Evolutionary conservation across 306 rosid genomes (phyloP), one percentile per base, ranked within the genome.

Genomic region (Lathyrus aphaca): DNA sequence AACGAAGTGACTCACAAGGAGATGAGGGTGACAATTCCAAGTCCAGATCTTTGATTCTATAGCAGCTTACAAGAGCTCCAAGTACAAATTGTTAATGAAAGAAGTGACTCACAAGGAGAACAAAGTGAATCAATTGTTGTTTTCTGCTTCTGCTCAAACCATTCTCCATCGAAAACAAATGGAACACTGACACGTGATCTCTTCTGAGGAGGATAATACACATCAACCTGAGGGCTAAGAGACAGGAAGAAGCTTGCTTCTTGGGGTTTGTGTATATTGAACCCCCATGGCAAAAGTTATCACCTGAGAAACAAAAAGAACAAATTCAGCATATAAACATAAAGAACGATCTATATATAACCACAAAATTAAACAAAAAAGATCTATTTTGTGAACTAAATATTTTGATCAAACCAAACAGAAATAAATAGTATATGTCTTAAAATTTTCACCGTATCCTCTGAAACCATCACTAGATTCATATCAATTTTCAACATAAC

Each of bases 101-200:
- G n/a, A n/a, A n/a, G n/a, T n/a, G n/a, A n/a, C n/a, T n/a, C n/a
- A n/a, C n/a, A n/a, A n/a, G n/a, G n/a, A n/a, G n/a, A n/a, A n/a
- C n/a, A n/a, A n/a, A n/a, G n/a, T n/a, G 79, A 39, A 64, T 89
- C 95, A 1, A 95, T 84, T 17, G 99, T 83, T 64, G 83, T 83
- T 74, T 84, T 65, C 79, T 68, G 84, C 84, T 90, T 88, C 85
- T 77, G 82, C 76, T 77, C 83, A 55, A 86, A 44, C 78, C 70
- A 73, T 78, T 79, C 87, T 76, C 80, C 87, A 16, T 66, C 45
- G 55, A 87, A 80, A 69, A 86, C 81, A 78, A 89, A 86, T 8
- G 97, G 91, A 51, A 85, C 83, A 9, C 81, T 76, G 85, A 84
- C 12, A 5, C 97, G 99, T 16, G 96, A 89, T 75, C 96, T 91